Evolutionary conservation across 2,329 filamentous ascomycete genomes (phyloP), one percentile per base, ranked within the genome.

Genomic region (Onygenales sp.): DNA sequence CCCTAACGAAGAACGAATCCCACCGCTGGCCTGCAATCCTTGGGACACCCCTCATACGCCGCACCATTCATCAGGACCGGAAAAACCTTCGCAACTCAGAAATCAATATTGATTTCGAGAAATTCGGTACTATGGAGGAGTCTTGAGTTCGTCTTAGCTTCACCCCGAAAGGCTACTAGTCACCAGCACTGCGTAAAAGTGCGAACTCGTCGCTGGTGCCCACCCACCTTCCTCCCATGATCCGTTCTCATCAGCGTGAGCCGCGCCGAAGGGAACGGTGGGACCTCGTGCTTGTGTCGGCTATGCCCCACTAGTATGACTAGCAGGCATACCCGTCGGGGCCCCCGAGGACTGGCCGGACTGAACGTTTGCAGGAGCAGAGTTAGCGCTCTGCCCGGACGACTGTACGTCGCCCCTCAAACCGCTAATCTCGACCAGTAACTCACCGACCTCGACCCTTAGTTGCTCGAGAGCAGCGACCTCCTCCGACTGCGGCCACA

Each of bases 71-170:
- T 45, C 43, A 17, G 13, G 21, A 32, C 31, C 31, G 1, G 10
- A 32, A 33, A 32, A 3, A 14, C 33, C 27, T 33, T 45, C 5
- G 33, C 33, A 21, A 33, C 2, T 45, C 27, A 31, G 43, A 45
- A 11, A 13, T 45, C 43, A 31, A 33, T 45, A 32, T 45, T 13
- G 17, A 44, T 8, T n/a, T 10, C 42, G 31, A 14, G 21, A 11
- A 44, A 27, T 27, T 27, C 5, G 21, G 5, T 27, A 27, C 21
- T 27, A 27, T 27, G 31, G 9, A 45, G 43, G 5, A 11, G 33
- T 45, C 35, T 47, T 47, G 44, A 47, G 44, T 47, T 35, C 44
- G 44, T 47, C 44, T n/a, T 47, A 47, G 44, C 44, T 17, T 47
- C 44, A 47, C 44, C 31, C 27, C 44, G 13, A 35, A 47, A 11